Evolutionary conservation across 2,329 filamentous ascomycete genomes (phyloP).

Genomic region (Chaetoscypha palmicola): DNA sequence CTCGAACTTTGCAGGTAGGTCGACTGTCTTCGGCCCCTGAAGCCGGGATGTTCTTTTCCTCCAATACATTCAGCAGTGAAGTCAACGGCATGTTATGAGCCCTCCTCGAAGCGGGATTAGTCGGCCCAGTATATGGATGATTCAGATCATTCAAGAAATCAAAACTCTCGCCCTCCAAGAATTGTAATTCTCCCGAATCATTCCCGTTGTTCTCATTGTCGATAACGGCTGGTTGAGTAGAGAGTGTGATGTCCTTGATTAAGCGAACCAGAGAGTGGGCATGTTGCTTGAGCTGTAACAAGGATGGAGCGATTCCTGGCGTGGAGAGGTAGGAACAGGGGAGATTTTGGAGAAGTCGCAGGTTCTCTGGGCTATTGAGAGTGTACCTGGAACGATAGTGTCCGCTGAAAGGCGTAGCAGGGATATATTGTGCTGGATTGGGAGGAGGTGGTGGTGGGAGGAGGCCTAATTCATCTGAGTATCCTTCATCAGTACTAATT

Average conservation of each 20-base stretch:
- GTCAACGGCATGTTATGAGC: conserved; percentile 26
- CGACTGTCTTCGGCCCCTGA: not conserved
- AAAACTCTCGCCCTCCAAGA: conserved; percentile 42
- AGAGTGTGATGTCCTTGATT: conserved; percentile 42
- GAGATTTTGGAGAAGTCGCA: conserved; percentile 36
- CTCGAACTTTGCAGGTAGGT: conserved; percentile 1
- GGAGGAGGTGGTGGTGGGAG: no score
- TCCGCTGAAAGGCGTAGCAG: not conserved
- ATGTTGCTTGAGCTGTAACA: conserved; percentile 53
- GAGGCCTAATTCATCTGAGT: no score
- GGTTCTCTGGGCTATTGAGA: not conserved
- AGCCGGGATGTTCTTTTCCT: conserved; percentile 1
- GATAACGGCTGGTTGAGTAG: conserved; percentile 26
- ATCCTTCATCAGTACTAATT: no score
- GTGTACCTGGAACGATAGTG: not conserved
- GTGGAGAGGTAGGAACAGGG: conserved; percentile 54
- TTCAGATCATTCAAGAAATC: conserved; percentile 50
- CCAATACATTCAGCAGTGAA: conserved; percentile 21
- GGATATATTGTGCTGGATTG: not conserved
- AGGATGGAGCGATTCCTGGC: conserved; percentile 42
- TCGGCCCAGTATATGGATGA: conserved; percentile 40
- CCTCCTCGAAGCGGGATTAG: conserved; percentile 15
- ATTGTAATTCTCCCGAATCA: conserved; percentile 18
- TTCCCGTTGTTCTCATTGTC: conserved; percentile 16
- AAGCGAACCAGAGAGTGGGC: conserved; percentile 49